Conservation (phyloP, 2,329 filamentous ascomycete species). For the Parastagonospora avenae region DNA sequence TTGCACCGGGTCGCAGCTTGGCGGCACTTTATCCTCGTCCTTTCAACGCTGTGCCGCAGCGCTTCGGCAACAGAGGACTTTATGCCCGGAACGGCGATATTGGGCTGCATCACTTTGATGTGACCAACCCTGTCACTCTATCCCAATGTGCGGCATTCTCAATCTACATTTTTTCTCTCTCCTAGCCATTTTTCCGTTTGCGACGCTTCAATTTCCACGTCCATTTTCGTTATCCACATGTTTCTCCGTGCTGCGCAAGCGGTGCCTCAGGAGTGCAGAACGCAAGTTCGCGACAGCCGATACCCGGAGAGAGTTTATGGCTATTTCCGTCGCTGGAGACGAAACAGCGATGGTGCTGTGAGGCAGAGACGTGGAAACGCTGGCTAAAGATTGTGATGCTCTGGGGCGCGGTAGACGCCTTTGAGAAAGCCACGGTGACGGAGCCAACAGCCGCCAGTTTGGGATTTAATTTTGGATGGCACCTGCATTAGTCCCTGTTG, state of each 20-base stretch:
- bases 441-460: neutral
- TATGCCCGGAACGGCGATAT: constrained; percentile 1
- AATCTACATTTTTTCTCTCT: neutral
- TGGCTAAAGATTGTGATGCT: neutral
- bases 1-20: neutral
- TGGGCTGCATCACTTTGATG: constrained; percentile 10
- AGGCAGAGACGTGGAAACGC: neutral
- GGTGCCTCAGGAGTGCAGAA: constrained; percentile 11
- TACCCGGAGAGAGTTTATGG: neutral
- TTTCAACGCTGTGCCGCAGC: neutral
- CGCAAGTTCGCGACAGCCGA: neutral
- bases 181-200: neutral
- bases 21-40: neutral
- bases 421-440: neutral
- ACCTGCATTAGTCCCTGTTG: no score
- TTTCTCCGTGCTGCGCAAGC: neutral
- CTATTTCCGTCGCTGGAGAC: neutral
- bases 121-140: constrained; percentile 6
- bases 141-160: constrained; percentile 4
- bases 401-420: neutral
- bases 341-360: neutral
- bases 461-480: neutral
- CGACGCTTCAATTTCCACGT: constrained; percentile 1
- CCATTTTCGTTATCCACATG: neutral
- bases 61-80: constrained; percentile 1